Evolutionary conservation across 768 basidiomycete species (phyloP).

Genomic region (Mycena pura): DNA sequence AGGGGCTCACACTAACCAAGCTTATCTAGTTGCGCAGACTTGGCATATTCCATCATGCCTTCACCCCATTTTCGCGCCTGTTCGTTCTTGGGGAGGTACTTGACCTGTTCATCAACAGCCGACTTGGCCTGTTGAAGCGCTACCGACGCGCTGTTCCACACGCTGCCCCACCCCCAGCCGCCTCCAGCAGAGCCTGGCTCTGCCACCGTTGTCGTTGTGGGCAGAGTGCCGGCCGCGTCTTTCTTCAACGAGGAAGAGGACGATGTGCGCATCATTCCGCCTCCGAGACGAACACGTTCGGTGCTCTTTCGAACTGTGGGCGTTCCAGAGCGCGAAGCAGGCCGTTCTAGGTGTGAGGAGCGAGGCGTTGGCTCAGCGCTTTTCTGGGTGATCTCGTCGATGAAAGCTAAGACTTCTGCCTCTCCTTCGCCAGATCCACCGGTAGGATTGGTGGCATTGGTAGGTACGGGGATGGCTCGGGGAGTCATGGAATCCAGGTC

Average conservation of each 20-base stretch:
- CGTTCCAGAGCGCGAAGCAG: constrained; percentile 69
- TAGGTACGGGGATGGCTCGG: constrained; percentile 24
- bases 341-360: constrained; percentile 59
- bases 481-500: constrained; percentile 87
- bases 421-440: constrained; percentile 45
- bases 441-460: constrained; percentile 31
- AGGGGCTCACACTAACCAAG: constrained; percentile 59
- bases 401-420: constrained; percentile 88
- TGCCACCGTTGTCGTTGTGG: constrained; percentile 29
- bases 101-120: constrained; percentile 93
- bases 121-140: constrained; percentile 87
- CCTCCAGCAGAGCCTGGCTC: constrained; percentile 33
- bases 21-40: constrained; percentile 89
- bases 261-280: constrained; percentile 49
- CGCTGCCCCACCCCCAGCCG: constrained; percentile 83
- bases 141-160: constrained; percentile 88
- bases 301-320: constrained; percentile 78
- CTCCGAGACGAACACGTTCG: constrained; percentile 75
- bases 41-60: constrained; percentile 86
- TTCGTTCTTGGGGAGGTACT: constrained; percentile 83
- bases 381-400: constrained; percentile 95
- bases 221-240: constrained; percentile 27
- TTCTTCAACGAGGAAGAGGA: constrained; percentile 48
- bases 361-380: constrained; percentile 77
- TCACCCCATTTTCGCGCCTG: constrained; percentile 90